Evolutionary conservation across 1,284 basidiomycete genomes (phyloP), one percentile per base, ranked within the genome.

Genomic region (Tylopilus orsonianus): DNA sequence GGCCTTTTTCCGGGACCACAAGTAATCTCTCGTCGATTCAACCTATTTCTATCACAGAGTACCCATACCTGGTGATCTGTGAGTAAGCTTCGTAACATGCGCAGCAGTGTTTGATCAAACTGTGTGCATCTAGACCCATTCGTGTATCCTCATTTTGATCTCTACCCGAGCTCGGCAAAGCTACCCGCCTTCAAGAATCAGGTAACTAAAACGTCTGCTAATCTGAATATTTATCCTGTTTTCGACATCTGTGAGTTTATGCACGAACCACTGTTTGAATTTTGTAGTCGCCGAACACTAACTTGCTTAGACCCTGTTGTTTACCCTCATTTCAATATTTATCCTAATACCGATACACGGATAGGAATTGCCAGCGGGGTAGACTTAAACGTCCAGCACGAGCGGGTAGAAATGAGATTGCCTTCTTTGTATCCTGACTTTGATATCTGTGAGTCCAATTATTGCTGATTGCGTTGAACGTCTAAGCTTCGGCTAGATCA

Each of bases 101-200:
- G 16, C 8, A 14, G 14, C 22, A 43, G 20, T 23, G 13, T 35
- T 51, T 64, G 23, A 66, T 36, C 18, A 12, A 29, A 13, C 39
- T 44, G 18, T 20, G 19, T 3, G 8, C 13, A 37, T 45, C 12
- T 45, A 75, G 77, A 75, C 54, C 60, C 64, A 14, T 50, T 67
- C 9, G 66, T 64, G 8, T 79, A 78, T 54, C 76, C 77, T 44
- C 53, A 68, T 58, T 70, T 78, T 33, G 70, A 77, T 29, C 56
- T 79, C 27, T 79, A 79, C 42, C 75, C 77, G 5, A 50, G 42
- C 20, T 24, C 33, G 40, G 41, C 33, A 29, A 50, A 47, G 4
- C n/a, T 1, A 32, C 13, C 40, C 20, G 14, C 23, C 27, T 41
- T 5, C n/a, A 41, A 29, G 33, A 14, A 20, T 16, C 37, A 48